These are phyloP conservation scores for Lycium ferocissimum DNA, from an alignment of 257 asterid species.

Conservation along the genomic window DNA sequence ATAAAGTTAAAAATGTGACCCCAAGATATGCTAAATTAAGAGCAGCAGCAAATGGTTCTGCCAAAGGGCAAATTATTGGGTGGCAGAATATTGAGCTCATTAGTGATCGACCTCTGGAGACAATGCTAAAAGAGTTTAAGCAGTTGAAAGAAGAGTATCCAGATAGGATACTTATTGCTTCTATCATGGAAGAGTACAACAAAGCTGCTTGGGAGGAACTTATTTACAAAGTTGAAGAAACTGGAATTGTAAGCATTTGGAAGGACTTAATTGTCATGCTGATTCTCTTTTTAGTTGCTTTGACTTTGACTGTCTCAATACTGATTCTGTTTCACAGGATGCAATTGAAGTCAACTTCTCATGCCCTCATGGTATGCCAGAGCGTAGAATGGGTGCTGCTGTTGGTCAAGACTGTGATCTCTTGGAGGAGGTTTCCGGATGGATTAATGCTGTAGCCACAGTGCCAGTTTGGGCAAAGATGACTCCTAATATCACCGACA, in stretches of 20 bases:
- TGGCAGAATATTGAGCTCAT: constrained; percentile 96
- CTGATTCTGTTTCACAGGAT: constrained; percentile 56
- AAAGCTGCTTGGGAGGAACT: constrained; percentile 95
- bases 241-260: constrained; percentile 77
- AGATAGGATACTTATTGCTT: constrained; percentile 92
- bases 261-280: neutral
- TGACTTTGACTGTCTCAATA: constrained; percentile 25
- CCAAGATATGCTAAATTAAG: constrained; percentile 90
- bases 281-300: neutral
- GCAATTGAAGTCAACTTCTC: constrained; percentile 91
- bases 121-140: constrained; percentile 84
- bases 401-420: constrained; percentile 95
- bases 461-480: constrained; percentile 99
- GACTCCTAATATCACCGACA: constrained; percentile 96
- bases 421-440: constrained; percentile 88
- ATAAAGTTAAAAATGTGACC: constrained; percentile 92
- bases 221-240: constrained; percentile 82
- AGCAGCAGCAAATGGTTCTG: constrained; percentile 78
- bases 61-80: constrained; percentile 87
- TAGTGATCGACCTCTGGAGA: constrained; percentile 92
- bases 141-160: constrained; percentile 89
- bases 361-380: constrained; percentile 99
- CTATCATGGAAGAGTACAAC: constrained; percentile 94
- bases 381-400: constrained; percentile 98
- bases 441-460: constrained; percentile 89